phyloP scores from a whole-genome alignment of 164 flowering plant genomes.

The Litsea cubeba region DNA sequence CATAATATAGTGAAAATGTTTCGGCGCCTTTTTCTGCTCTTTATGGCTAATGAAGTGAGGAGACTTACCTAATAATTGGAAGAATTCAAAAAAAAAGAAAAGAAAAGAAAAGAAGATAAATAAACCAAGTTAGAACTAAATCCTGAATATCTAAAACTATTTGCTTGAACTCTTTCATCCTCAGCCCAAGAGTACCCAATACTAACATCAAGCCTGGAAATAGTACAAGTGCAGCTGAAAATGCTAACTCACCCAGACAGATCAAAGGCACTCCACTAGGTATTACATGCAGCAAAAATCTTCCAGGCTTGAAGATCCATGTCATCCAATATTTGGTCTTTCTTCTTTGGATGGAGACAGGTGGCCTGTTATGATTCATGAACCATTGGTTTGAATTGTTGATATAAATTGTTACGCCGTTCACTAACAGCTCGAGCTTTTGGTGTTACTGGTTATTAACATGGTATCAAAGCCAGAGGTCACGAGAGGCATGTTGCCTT shows the following conservation, averaged over 20 bases:
- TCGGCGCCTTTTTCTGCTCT: neutral
- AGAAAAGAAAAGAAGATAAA: neutral
- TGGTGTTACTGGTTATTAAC: no score
- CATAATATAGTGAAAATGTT: neutral
- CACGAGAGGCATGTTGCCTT: no score
- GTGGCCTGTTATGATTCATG: neutral
- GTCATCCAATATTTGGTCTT: neutral
- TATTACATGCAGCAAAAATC: neutral
- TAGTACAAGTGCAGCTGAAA: neutral
- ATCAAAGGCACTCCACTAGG: neutral
- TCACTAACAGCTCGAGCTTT: no score
- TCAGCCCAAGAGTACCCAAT: neutral
- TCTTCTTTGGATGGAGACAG: neutral
- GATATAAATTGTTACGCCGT: no score
- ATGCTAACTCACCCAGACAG: neutral
- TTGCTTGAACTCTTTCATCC: neutral
- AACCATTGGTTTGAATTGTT: neutral
- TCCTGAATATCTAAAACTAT: neutral
- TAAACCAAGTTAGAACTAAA: neutral
- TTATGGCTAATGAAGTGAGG: neutral
- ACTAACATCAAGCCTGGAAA: neutral
- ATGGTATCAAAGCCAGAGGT: no score
- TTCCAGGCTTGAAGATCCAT: neutral
- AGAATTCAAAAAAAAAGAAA: no score
- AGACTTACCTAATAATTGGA: neutral